Percentiles rank a stretch among this genome's conserved stretches.
Conservation (phyloP, 75 land plant genomes). For the Chamaecyparis obtusa region DNA sequence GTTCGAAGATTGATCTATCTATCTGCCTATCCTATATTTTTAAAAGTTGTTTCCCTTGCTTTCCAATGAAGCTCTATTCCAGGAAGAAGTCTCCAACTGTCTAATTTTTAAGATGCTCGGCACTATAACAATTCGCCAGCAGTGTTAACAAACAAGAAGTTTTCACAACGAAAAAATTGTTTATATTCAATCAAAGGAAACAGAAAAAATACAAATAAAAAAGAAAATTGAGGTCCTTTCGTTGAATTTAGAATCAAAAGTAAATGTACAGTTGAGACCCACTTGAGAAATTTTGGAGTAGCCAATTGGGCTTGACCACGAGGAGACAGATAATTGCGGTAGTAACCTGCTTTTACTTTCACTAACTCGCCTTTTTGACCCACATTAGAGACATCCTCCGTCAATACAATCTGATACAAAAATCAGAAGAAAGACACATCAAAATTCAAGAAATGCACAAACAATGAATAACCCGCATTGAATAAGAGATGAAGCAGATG, state of each 20-base stretch:
- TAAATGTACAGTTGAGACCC: background rate
- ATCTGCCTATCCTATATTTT: background rate
- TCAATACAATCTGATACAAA: slow-evolving; percentile 66
- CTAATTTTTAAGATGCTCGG: background rate
- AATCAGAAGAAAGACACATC: background rate
- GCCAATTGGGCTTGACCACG: slow-evolving; percentile 79
- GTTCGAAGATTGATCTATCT: no score
- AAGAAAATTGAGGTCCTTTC: background rate
- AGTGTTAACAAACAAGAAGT: background rate
- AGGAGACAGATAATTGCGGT: slow-evolving; percentile 78
- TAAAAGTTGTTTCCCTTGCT: background rate
- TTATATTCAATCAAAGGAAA: background rate
- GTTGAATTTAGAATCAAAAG: background rate
- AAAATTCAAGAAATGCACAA: background rate
- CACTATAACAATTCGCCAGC: background rate
- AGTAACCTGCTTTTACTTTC: slow-evolving; percentile 87
- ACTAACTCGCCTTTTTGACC: slow-evolving; percentile 89
- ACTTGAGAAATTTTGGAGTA: slow-evolving; percentile 80
- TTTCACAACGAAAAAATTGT: background rate
- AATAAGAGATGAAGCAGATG: background rate
- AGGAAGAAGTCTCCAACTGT: background rate
- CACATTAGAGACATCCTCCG: slow-evolving; percentile 69
- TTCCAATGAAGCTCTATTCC: background rate
- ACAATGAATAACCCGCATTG: background rate
- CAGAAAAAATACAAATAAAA: background rate